These are phyloP conservation scores for Pseudogymnoascus sp. DNA, from an alignment of 2,329 filamentous ascomycete genomes.

Conservation along the genomic window DNA sequence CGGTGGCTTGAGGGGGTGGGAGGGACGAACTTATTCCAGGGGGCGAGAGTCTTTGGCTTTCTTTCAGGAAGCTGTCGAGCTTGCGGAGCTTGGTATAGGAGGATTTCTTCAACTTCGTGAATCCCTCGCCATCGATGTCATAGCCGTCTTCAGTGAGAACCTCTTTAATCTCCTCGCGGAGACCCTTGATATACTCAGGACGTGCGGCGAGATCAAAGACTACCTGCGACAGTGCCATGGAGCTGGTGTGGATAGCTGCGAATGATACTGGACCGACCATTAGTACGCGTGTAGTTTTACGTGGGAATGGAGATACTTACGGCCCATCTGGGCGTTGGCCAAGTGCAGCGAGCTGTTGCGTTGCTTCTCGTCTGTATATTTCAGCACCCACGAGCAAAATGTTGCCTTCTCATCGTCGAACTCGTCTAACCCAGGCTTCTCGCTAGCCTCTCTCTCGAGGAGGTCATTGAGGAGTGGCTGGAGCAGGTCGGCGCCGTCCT, in stretches of 20 bases:
- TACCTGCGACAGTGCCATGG: slow-evolving; percentile 38
- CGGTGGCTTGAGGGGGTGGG: background rate
- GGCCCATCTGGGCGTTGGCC: slow-evolving; percentile 32
- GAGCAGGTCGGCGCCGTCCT: slow-evolving; percentile 15
- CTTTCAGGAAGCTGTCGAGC: slow-evolving; percentile 37
- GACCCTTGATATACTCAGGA: slow-evolving; percentile 35
- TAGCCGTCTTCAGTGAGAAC: slow-evolving; percentile 35
- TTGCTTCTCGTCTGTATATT: slow-evolving; percentile 13
- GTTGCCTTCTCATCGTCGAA: slow-evolving; percentile 16
- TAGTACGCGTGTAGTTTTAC: slow-evolving; percentile 9
- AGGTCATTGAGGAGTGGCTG: slow-evolving; percentile 15
- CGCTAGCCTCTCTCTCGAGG: background rate
- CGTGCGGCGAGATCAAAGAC: slow-evolving; percentile 45
- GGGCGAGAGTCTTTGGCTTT: slow-evolving; percentile 33
- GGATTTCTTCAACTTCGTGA: slow-evolving; percentile 30
- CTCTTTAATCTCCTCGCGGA: slow-evolving; percentile 23
- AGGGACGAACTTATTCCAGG: slow-evolving; percentile 24
- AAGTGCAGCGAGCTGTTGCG: slow-evolving; percentile 6
- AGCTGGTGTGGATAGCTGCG: slow-evolving; percentile 46
- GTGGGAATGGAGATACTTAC: background rate
- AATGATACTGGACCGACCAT: slow-evolving; percentile 32
- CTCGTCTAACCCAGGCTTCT: background rate
- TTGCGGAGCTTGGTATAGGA: slow-evolving; percentile 25
- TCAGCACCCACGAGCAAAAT: slow-evolving; percentile 19
- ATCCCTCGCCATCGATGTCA: slow-evolving; percentile 41